phyloP scores from a whole-genome alignment of 2,329 filamentous ascomycete genomes.

The Biscogniauxia marginata region DNA sequence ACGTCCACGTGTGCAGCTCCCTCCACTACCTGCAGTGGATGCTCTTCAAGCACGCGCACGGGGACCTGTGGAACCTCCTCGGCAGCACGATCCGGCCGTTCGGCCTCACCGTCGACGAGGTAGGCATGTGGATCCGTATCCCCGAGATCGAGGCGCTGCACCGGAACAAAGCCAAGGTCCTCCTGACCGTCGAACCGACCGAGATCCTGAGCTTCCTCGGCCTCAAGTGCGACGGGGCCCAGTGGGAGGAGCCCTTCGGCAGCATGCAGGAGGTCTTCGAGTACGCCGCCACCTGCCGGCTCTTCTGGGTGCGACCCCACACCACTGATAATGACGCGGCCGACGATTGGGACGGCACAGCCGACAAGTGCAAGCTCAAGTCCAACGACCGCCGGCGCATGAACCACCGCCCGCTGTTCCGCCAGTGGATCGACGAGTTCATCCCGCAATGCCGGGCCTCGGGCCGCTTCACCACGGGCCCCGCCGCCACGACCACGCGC shows the following conservation, averaged over 20 bases:
- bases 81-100: constrained; percentile 62
- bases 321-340: constrained; percentile 15
- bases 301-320: constrained; percentile 50
- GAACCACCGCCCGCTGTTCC: constrained; percentile 55
- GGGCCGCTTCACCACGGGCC: constrained; percentile 33
- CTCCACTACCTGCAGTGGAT: constrained; percentile 55
- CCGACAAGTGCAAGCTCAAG: constrained; percentile 40
- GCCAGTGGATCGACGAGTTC: constrained; percentile 61
- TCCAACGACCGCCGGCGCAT: constrained; percentile 58
- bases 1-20: constrained; percentile 56
- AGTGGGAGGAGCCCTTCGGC: constrained; percentile 56
- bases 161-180: constrained; percentile 55
- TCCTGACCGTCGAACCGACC: constrained; percentile 57
- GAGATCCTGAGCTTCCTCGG: constrained; percentile 63
- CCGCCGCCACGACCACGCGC: constrained; percentile 41
- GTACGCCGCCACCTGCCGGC: constrained; percentile 56
- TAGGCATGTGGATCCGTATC: constrained; percentile 63
- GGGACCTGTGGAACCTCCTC: constrained; percentile 67
- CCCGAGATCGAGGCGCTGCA: constrained; percentile 63
- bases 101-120: constrained; percentile 65
- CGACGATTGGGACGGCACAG: constrained; percentile 17
- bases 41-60: constrained; percentile 67
- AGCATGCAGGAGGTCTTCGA: constrained; percentile 57
- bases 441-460: constrained; percentile 50
- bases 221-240: constrained; percentile 42